Base-by-base conservation (phyloP, 2,329 filamentous ascomycete species). In the Thelonectria blattea region DNA sequence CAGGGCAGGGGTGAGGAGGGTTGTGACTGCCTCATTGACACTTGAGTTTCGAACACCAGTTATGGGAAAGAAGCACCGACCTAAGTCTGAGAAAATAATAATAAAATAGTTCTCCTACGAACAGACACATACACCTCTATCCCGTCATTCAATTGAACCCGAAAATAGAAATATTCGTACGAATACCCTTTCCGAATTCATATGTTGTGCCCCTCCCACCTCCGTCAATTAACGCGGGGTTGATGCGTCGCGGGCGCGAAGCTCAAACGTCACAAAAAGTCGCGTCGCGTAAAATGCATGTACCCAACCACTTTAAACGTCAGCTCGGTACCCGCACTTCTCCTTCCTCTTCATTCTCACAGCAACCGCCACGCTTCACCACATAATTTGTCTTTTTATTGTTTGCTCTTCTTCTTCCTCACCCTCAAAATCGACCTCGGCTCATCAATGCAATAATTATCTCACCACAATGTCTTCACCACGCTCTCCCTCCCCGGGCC, bases 381-480 rank as follows among this genome's bases (percentile, higher is more conserved):
- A 11, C 11, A 37, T 10, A 14, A 42, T 39, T 34, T 6, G 9
- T 18, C 18, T 32, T 14, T 34, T 18, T 34, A 11, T 37, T 48
- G 14, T 18, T 18, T 11, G 15, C 30, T 34, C 27, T 27, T 14
- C 6, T 6, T 30, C 14, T n/a, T 49, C 10, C 60, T 14, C 37
- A 52, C 22, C 18, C 9, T 17, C 3, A 24, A 49, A 17, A 34
- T 37, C n/a, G 30, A 24, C 18, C 45, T 43, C n/a, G 45, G 24
- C 17, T 17, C 10, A n/a, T 56, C 45, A 42, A 55, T 50, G 2
- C 8, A 30, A 37, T 37, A 37, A 37, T 37, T 37, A 37, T 14
- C 3, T 34, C 34, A 37, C 10, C 34, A 67, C 65, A 72, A 87
- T 86, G 84, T 76, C 81, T 71, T 81, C 82, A 37, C 74, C 79